These are phyloP conservation scores for Botrytis medusae DNA, from an alignment of 2,329 filamentous ascomycete genomes.

Conservation along the genomic window DNA sequence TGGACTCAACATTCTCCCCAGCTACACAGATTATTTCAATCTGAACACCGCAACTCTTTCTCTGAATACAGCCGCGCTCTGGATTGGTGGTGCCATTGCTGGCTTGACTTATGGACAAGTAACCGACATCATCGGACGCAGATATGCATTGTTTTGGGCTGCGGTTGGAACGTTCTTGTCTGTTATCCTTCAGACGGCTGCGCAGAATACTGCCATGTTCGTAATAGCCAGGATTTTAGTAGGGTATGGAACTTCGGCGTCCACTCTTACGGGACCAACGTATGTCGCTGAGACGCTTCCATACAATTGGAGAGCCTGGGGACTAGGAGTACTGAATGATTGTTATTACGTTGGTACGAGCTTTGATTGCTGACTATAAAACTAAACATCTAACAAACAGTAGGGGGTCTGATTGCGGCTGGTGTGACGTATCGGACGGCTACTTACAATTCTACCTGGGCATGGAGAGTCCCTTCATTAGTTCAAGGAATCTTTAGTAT, in stretches of 20 bases:
- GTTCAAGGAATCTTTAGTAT: slow-evolving; percentile 36
- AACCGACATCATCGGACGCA: slow-evolving; percentile 43
- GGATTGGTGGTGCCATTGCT: slow-evolving; percentile 51
- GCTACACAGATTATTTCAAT: slow-evolving; percentile 56
- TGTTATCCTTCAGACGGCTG: slow-evolving; percentile 31
- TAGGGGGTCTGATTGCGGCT: slow-evolving; percentile 41
- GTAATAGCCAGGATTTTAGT: slow-evolving; percentile 31
- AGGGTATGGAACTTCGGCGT: slow-evolving; percentile 30
- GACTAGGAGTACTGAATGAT: slow-evolving; percentile 43
- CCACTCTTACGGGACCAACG: slow-evolving; percentile 46
- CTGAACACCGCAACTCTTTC: slow-evolving; percentile 52
- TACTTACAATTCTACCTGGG: slow-evolving; percentile 40
- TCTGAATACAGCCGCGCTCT: slow-evolving; percentile 55
- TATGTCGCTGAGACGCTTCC: slow-evolving; percentile 53
- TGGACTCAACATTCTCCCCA: slow-evolving; percentile 56
- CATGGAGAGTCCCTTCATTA: slow-evolving; percentile 41
- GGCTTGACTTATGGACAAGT: slow-evolving; percentile 43
- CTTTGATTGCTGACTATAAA: not conserved
- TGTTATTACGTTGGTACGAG: slow-evolving; percentile 36
- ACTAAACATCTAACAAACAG: not conserved
- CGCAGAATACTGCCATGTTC: slow-evolving; percentile 33
- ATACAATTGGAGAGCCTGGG: slow-evolving; percentile 47
- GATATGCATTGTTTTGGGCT: slow-evolving; percentile 28
- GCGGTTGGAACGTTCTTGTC: slow-evolving; percentile 27
- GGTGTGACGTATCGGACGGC: slow-evolving; percentile 41